Base-by-base conservation (phyloP, 148 eudicot species). In the Arctostaphylos glauca region DNA sequence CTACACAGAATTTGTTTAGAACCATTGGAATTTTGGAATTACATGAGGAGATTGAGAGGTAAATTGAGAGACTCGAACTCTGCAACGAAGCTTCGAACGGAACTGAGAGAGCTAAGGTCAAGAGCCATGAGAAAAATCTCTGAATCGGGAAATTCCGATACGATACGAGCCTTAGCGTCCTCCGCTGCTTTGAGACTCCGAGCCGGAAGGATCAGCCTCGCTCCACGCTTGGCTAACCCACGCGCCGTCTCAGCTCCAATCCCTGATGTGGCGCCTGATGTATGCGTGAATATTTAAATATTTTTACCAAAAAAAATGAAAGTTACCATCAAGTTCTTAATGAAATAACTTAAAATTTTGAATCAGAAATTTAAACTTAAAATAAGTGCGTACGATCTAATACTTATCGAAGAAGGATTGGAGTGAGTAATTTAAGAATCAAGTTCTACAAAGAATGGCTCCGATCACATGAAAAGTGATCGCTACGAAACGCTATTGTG, bases 21-120 rank as follows among this genome's bases (percentile, higher is more conserved):
- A 23, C 0, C 5, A 64, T 52, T 52, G 67, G 18, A 3, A 9
- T 25, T 54, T 50, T n/a, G 44, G 72, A 23, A 60, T 78, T 90
- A 96, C 99, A 96, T 93, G 84, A 96, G 99, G 70, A 96, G 91
- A 84, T 94, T 90, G 76, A 96, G 97, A 64, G 97, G 99, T 76
- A 94, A 84, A 43, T 86, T 25, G 71, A 94, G 97, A 49, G 96
- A 87, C 25, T 89, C 89, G 68, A 96, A 96, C n/a, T 90, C 84
- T 0, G 50, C 55, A 5, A 90, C 94, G 59, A 96, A 96, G 43
- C 74, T 85, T 25, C 91, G 84, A 0, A 96, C 98, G 16, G 98
- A 96, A 5, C 81, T 74, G 13, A 94, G 90, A 9, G 97, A 94
- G 83, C 99, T 96, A 18, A 96, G 96, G 87, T 96, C 99, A 48